Percentiles rank a stretch among this genome's conserved stretches.
Evolutionary conservation across 345 rosid genomes (phyloP).

Genomic region (Boechera divaricarpa): DNA sequence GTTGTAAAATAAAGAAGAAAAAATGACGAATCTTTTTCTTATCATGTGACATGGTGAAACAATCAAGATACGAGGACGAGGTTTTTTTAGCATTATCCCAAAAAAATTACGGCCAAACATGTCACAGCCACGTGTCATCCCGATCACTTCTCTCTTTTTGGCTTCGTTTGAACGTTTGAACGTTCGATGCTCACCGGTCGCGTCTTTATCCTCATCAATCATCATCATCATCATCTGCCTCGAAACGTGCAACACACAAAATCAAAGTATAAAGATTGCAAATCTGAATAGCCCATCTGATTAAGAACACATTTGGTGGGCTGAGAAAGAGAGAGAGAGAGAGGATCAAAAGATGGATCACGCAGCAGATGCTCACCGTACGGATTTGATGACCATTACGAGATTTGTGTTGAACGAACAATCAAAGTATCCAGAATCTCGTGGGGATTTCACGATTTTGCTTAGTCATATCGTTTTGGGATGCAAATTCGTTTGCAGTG

Average conservation of each 20-base stretch:
- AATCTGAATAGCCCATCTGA: neutral
- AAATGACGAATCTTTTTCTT: neutral
- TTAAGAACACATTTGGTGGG: neutral
- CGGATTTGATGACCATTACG: constrained; percentile 98
- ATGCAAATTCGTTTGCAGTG: constrained; percentile 97
- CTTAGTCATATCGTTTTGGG: constrained; percentile 95
- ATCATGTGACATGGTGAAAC: neutral
- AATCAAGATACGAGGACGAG: constrained; percentile 37
- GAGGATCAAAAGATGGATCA: constrained; percentile 71
- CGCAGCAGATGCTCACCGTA: constrained; percentile 79
- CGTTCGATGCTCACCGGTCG: constrained; percentile 21
- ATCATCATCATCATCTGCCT: constrained; percentile 38
- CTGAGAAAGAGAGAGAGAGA: neutral
- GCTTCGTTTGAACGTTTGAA: constrained; percentile 4
- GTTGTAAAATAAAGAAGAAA: too few relatives aligned
- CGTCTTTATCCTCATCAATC: constrained; percentile 28
- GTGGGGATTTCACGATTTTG: constrained; percentile 94
- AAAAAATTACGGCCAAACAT: constrained; percentile 51
- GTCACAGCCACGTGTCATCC: constrained; percentile 54
- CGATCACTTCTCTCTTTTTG: constrained; percentile 32
- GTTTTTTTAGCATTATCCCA: constrained; percentile 47
- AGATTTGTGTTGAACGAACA: constrained; percentile 88
- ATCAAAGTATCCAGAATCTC: constrained; percentile 90
- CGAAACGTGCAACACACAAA: constrained; percentile 46
- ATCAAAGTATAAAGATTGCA: neutral